These are phyloP conservation scores for Pythium periplocum DNA, from an alignment of 352 stramenopile genomes.

Conservation along the genomic window DNA sequence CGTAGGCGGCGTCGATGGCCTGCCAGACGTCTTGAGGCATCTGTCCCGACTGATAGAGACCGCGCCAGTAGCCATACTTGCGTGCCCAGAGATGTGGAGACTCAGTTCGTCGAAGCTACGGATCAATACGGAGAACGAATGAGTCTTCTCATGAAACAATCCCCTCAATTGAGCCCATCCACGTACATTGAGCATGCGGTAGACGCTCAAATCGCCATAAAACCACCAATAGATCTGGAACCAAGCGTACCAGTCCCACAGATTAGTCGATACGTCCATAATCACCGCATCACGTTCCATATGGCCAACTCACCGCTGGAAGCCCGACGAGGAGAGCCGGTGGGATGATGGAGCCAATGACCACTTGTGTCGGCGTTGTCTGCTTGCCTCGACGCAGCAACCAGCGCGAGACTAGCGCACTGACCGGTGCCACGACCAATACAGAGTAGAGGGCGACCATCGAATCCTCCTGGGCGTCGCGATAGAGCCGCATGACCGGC, in stretches of 20 bases:
- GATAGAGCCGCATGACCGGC: slow-evolving; percentile 15
- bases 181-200: slow-evolving; percentile 26
- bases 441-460: slow-evolving; percentile 36
- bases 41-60: slow-evolving; percentile 38
- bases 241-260: not conserved
- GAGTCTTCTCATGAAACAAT: no score
- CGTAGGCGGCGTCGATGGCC: slow-evolving; percentile 52
- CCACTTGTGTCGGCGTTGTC: slow-evolving; percentile 34
- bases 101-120: slow-evolving; percentile 49
- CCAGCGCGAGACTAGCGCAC: slow-evolving; percentile 24
- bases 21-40: slow-evolving; percentile 49
- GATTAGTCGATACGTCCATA: not conserved
- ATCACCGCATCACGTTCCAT: not conserved
- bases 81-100: slow-evolving; percentile 47
- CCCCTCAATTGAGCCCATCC: slow-evolving; percentile 4
- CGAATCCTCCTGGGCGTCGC: slow-evolving; percentile 42
- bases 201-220: slow-evolving; percentile 19
- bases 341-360: slow-evolving; percentile 37
- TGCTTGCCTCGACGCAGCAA: slow-evolving; percentile 34
- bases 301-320: slow-evolving; percentile 23
- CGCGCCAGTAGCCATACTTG: slow-evolving; percentile 54
- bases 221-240: slow-evolving; percentile 17
- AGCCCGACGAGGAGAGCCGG: slow-evolving; percentile 33
- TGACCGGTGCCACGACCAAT: slow-evolving; percentile 37
- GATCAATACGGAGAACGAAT: no score